Evolutionary conservation across 2,329 filamentous ascomycete species (phyloP), one percentile per base, ranked within the genome.

Genomic region (Didymella sp.): DNA sequence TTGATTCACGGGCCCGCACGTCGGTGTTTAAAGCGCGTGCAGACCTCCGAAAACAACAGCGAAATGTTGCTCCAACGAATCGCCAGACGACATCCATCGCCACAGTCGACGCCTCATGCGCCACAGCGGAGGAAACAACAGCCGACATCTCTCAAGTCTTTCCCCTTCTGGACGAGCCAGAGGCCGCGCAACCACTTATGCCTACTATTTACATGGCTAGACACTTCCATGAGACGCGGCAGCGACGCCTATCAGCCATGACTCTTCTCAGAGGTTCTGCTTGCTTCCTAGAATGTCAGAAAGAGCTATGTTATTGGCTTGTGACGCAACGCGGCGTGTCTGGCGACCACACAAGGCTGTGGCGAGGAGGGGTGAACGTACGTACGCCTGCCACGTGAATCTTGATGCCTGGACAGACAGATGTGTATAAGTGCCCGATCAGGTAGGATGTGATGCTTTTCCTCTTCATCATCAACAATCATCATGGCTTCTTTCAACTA

Each of bases 401-500:
- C 40, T 48, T 66, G 70, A 60, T 72, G 71, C 71, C 71, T 74
- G 47, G 58, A 60, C 51, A 28, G 11, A 21, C 54, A 24, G 13
- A 35, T 49, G 43, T 66, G 63, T 71, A 73, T 72, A 73, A 71
- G 60, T 59, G 40, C 45, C 43, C 15, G 46, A 60, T 50, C 40
- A 59, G 57, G 52, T 64, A 58, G 56, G 46, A 6, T 37, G 30
- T 59, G 37, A 8, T 25, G 51, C 21, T 57, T 52, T 38, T 54
- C 58, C 30, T 22, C 47, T 56, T 49, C 33, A 53, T 59, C 50
- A 56, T 49, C 51, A 49, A 57, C 28, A 41, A 48, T 40, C 51
- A 56, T 61, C 55, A 85, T 85, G 82, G 79, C 83, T 68, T 81
- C 81, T 62, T 51, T 54, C 51, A 74, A 84, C 58, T 77, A 79